Evolutionary conservation across 2,329 filamentous ascomycete species (phyloP).

Genomic region (Aspergillus thermomutatus): DNA sequence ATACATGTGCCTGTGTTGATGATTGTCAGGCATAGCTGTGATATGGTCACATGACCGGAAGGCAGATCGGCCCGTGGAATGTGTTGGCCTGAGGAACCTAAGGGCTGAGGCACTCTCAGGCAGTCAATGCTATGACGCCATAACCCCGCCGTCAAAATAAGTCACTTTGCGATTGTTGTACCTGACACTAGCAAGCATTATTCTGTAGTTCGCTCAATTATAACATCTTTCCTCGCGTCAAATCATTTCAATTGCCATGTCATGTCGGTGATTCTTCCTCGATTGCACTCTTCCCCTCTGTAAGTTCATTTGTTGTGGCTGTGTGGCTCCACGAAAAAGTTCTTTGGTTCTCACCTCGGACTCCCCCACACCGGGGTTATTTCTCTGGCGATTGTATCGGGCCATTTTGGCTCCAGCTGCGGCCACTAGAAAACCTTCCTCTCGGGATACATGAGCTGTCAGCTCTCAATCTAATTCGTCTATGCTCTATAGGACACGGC

Average conservation of each 20-base stretch:
- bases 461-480: conserved; percentile 5
- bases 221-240: background rate
- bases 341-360: background rate
- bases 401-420: background rate
- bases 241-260: background rate
- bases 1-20: background rate
- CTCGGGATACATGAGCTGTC: conserved; percentile 10
- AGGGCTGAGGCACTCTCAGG: background rate
- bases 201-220: background rate
- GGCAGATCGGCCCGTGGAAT: background rate
- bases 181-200: background rate
- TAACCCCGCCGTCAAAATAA: conserved; percentile 1
- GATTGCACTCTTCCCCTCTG: background rate
- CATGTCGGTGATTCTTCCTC: conserved; percentile 4
- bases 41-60: background rate
- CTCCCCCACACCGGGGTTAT: conserved; percentile 1
- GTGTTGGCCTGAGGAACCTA: background rate
- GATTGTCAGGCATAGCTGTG: background rate
- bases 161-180: background rate
- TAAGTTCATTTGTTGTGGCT: conserved; percentile 3
- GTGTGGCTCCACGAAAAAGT: background rate
- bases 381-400: background rate
- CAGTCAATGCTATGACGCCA: background rate
- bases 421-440: background rate
- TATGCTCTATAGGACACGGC: conserved; percentile 9